Evolutionary conservation across 257 asterid species (phyloP), one percentile per base, ranked within the genome.

Genomic region (Forsythia suspensa): DNA sequence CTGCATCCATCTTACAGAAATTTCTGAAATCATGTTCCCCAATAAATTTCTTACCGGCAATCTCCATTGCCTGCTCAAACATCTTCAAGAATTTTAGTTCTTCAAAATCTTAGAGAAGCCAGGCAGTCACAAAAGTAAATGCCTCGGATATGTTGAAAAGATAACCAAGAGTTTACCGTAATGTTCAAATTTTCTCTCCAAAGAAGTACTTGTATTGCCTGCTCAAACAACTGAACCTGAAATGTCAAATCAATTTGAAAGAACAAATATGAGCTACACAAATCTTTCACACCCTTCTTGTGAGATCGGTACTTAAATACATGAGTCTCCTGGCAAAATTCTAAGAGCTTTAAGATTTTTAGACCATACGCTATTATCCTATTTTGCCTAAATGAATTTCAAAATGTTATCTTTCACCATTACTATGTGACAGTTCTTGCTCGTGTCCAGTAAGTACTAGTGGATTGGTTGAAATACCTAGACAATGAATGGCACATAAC

Each of bases 1-100:
- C 89, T 42, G 98, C 99, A 80, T 95, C 97, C 98, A 95, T 95
- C 95, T 95, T 93, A 85, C 99, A 95, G 84, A 95, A 95, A 83
- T 93, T 95, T 81, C 99, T 88, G 89, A 92, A 95, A 87, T 95
- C 99, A 83, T 95, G 98, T 81, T 93, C 95, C 73, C 99, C 99
- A 52, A 91, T 82, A 77, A 93, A 89, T 87, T 91, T 94, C 88
- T 79, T 86, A 66, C 92, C 94, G 70, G 98, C 97, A 82, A 80
- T 85, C 88, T 93, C 91, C 97, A 95, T 95, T 72, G 82, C 92
- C 98, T 95, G 82, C 89, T 81, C 46, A 76, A 55, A 73, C 43
- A 80, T 44, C 63, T 44, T 75, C 78, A 78, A 57, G 46, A 79
- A 71, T n/a, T 48, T 81, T 46, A 57, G 29, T 41, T 65, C 77